Percentiles rank a stretch among this genome's conserved stretches.
phyloP scores from a whole-genome alignment of 768 basidiomycete genomes.

The Lepiota brunneoincarnata region DNA sequence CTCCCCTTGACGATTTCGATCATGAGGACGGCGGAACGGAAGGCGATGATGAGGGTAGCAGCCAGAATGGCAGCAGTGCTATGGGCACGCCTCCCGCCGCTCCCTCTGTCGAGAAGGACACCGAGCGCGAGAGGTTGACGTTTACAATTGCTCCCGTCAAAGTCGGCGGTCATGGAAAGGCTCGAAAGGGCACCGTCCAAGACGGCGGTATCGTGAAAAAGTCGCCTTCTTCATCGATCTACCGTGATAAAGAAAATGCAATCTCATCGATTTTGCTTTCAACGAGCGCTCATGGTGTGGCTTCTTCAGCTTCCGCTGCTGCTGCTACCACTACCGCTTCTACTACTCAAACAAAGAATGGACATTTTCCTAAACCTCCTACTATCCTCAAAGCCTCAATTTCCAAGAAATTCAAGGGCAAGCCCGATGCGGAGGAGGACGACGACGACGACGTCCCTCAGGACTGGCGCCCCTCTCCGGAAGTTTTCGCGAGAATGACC shows the following conservation, averaged over 20 bases:
- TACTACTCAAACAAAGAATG: slow-evolving; percentile 14
- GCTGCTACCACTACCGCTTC: slow-evolving; percentile 16
- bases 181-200: slow-evolving; percentile 65
- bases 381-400: slow-evolving; percentile 12
- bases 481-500: slow-evolving; percentile 93
- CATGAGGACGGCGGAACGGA: slow-evolving; percentile 28
- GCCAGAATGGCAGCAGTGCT: slow-evolving; percentile 17
- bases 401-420: slow-evolving; percentile 21
- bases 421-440: slow-evolving; percentile 30
- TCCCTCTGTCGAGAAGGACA: slow-evolving; percentile 8
- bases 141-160: slow-evolving; percentile 54
- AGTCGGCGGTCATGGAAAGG: slow-evolving; percentile 57
- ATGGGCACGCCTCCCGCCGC: slow-evolving; percentile 9
- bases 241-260: slow-evolving; percentile 36
- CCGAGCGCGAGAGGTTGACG: slow-evolving; percentile 33
- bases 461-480: slow-evolving; percentile 85
- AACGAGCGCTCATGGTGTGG: slow-evolving; percentile 19
- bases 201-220: slow-evolving; percentile 75
- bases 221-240: slow-evolving; percentile 21
- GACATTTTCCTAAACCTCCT: slow-evolving; percentile 7
- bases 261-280: neutral
- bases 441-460: slow-evolving; percentile 59
- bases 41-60: slow-evolving; percentile 21
- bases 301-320: slow-evolving; percentile 13
- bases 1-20: slow-evolving; percentile 33